These are phyloP conservation scores for Trametes villosa DNA, from an alignment of 768 basidiomycete genomes.

Conservation along the genomic window DNA sequence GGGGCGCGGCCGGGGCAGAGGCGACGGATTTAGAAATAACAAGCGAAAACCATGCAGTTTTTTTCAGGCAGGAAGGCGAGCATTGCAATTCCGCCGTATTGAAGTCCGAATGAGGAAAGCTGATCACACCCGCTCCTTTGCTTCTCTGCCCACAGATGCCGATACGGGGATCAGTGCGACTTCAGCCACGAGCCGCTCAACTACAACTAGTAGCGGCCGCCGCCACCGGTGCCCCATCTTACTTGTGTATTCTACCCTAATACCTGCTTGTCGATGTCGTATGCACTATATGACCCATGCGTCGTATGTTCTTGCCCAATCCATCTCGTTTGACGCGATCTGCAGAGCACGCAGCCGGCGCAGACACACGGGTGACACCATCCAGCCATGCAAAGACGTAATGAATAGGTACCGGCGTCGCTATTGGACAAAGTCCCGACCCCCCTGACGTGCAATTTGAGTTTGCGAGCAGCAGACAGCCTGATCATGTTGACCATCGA, in stretches of 20 bases:
- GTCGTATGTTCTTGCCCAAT: background rate
- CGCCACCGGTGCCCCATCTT: background rate
- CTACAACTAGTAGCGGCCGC: constrained; percentile 5
- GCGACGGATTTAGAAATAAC: constrained; percentile 73
- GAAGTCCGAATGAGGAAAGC: constrained; percentile 36
- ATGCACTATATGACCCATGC: constrained; percentile 6
- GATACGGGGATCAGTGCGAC: constrained; percentile 87
- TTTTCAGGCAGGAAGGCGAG: constrained; percentile 92
- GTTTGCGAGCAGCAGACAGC: too few species aligned
- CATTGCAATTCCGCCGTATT: constrained; percentile 46
- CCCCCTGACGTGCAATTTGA: background rate
- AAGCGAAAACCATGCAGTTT: constrained; percentile 91
- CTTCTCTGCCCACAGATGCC: constrained; percentile 73
- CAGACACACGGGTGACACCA: background rate
- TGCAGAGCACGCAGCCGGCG: background rate
- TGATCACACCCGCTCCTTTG: constrained; percentile 42
- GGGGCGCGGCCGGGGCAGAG: constrained; percentile 63
- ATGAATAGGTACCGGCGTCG: constrained; percentile 2
- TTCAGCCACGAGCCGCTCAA: constrained; percentile 65
- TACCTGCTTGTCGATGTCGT: constrained; percentile 4
- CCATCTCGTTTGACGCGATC: background rate
- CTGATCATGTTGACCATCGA: background rate
- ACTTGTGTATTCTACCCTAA: constrained; percentile 13
- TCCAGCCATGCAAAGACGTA: constrained; percentile 7
- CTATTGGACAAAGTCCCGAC: background rate